phyloP scores from a whole-genome alignment of 2,329 filamentous ascomycete species.

The Nigrospora sphaerica region DNA sequence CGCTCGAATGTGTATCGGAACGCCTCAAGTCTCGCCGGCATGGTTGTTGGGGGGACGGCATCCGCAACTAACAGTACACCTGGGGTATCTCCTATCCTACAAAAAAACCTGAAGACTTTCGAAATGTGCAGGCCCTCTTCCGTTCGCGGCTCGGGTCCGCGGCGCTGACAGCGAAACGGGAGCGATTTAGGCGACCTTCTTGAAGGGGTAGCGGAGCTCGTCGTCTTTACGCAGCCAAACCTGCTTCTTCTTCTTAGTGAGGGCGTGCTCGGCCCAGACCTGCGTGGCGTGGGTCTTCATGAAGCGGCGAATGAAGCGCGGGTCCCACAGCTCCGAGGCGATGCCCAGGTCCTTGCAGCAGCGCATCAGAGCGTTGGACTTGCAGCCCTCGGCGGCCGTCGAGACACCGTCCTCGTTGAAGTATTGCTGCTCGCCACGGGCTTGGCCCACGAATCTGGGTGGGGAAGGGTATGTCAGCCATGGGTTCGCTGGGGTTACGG shows the following conservation, averaged over 20 bases:
- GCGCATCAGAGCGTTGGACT: conserved; percentile 94
- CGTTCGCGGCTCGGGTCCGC: no score
- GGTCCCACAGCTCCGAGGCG: conserved; percentile 94
- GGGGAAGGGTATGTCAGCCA: not conserved
- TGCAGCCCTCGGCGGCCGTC: conserved; percentile 92
- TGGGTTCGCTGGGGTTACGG: not conserved
- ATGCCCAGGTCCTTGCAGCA: conserved; percentile 98
- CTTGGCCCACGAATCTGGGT: conserved; percentile 77
- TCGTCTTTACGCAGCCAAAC: conserved; percentile 83
- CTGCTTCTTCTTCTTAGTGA: conserved; percentile 83
- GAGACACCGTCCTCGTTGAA: conserved; percentile 86
- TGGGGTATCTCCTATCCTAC: not conserved
- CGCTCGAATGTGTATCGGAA: no score
- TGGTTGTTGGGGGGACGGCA: no score
- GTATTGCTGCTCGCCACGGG: conserved; percentile 90
- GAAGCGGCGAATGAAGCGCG: conserved; percentile 78
- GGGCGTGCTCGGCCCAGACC: conserved; percentile 81
- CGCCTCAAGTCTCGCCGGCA: no score
- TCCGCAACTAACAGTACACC: not conserved
- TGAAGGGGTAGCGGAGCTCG: conserved; percentile 57
- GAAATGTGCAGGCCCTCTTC: no score
- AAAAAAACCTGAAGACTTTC: not conserved
- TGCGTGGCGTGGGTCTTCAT: conserved; percentile 69
- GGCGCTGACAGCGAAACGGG: no score
- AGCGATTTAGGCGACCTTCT: conserved; percentile 19